Base-by-base conservation (phyloP, 129 eudicot genomes). In the Escallonia herrerae region DNA sequence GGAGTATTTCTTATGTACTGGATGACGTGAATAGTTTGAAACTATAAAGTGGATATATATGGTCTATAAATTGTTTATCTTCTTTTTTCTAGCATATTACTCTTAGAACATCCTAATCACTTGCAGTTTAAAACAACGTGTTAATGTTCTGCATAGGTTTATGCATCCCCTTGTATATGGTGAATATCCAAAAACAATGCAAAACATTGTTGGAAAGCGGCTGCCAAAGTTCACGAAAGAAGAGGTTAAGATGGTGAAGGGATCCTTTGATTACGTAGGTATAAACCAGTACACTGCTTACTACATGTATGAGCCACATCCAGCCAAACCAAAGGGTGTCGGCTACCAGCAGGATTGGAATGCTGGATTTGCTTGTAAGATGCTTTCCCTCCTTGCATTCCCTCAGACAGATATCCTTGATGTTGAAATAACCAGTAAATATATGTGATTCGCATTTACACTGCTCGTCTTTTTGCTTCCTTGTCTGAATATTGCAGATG, bases 261-360 rank as follows among this genome's bases (percentile, higher is more conserved):
- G 98, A 33, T 88, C 98, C 15, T 74, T 86, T 45, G 98, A 93
- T 80, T 75, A 76, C 40, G 65, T 91, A 43, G 97, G 97, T 60
- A 83, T 91, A 68, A 91, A 91, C 80, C 96, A 91, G 51, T 93
- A 93, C 73, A 93, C 96, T 58, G 67, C 98, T 48, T 93, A 72
- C 72, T 93, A 93, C 77, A 87, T 91, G 84, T 73, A 80, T 57
- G 84, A 86, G 52, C 80, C 77, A 3, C 77, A 80, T 58, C 46
- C 14, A 39, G 38, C 8, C 15, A 78, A 79, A 58, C 78, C 89
- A 54, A 76, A 75, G 66, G 43, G 69, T 9, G 79, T 84, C 5
- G 82, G 98, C 61, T 91, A 91, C 76, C 96, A 88, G 68, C 70
- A 75, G 70, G 98, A 91, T 62, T 91, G 98, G 98, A 68, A 87